These are phyloP conservation scores for Bremia lactucae DNA, from an alignment of 352 stramenopile genomes.

Conservation along the genomic window DNA sequence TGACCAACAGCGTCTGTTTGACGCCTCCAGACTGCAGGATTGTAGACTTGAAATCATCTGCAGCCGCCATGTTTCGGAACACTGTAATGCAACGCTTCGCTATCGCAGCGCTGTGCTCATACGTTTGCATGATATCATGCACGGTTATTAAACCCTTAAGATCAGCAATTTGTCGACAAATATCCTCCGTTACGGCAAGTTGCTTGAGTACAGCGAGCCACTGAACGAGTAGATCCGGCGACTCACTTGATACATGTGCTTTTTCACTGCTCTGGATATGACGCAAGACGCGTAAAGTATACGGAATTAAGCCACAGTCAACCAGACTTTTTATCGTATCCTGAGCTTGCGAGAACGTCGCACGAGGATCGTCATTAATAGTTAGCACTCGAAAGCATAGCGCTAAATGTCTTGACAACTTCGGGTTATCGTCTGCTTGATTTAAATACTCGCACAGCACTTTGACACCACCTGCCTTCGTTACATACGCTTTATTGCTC, in stretches of 20 bases:
- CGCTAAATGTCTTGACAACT: constrained; percentile 41
- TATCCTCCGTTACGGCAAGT: constrained; percentile 65
- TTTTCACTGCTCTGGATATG: constrained; percentile 2
- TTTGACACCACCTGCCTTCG: constrained; percentile 34
- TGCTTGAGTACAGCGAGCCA: constrained; percentile 74
- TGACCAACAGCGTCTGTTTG: constrained; percentile 40
- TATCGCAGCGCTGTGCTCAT: constrained; percentile 35
- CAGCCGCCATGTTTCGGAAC: constrained; percentile 58
- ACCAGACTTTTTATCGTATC: constrained; percentile 59
- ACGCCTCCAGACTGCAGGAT: constrained; percentile 49
- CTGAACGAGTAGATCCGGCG: constrained; percentile 33
- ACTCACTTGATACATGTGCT: constrained; percentile 4
- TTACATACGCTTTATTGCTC: constrained; percentile 54
- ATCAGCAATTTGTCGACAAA: constrained; percentile 59
- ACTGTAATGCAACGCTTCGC: constrained; percentile 62
- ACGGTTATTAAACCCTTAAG: constrained; percentile 40
- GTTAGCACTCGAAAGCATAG: constrained; percentile 47
- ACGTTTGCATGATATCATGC: constrained; percentile 40
- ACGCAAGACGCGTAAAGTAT: constrained; percentile 31
- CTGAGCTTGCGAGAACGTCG: constrained; percentile 57
- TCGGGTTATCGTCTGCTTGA: constrained; percentile 17
- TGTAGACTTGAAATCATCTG: constrained; percentile 55
- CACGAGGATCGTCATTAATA: constrained; percentile 57
- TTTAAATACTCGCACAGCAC: constrained; percentile 25
- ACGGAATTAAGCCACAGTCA: constrained; percentile 37